Base-by-base conservation (phyloP, 441 rosid species). In the Metrosideros polymorpha region DNA sequence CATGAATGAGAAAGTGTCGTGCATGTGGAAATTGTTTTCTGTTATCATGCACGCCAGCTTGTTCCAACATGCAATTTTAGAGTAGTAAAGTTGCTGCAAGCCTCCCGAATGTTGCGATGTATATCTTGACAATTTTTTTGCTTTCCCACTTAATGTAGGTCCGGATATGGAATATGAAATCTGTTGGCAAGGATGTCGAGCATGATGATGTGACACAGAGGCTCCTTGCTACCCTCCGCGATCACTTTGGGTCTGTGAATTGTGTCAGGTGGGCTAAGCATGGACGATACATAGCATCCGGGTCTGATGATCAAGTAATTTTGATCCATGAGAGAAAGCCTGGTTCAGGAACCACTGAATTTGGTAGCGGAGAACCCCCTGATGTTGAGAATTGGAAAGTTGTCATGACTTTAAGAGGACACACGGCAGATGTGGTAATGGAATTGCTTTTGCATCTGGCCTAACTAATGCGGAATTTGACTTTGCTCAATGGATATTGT, bases 181-280 rank as follows among this genome's bases (percentile, higher is more conserved):
- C 97, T 75, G 94, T 94, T 88, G 94, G 93, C 88, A 92, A 89
- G 90, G 94, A 94, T 87, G 92, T 94, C 57, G 91, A 90, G 89
- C 89, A 90, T 54, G 89, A 90, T 87, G 99, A 95, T 86, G 87
- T 95, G 66, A 90, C 91, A 32, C 94, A 93, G 87, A 92, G 96
- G 93, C 98, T 98, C 89, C 97, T 98, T 49, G 99, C 99, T 82
- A 98, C 98, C 59, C 95, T 96, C 35, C 97, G 98, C 29, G 99
- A 96, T 91, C 99, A 98, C 89, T 98, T 96, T 90, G 99, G 99
- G 56, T 98, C 99, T 19, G 99, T 98, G 35, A 98, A 98, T 90
- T 98, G 99, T 90, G 98, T 98, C 86, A 93, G 99, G 90, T 98
- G 99, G 99, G 99, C 99, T 47, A 98, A 96, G 92, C 96, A 96